Evolutionary conservation across 441 rosid genomes (phyloP), one percentile per base, ranked within the genome.

Genomic region (Omphalea diandra): DNA sequence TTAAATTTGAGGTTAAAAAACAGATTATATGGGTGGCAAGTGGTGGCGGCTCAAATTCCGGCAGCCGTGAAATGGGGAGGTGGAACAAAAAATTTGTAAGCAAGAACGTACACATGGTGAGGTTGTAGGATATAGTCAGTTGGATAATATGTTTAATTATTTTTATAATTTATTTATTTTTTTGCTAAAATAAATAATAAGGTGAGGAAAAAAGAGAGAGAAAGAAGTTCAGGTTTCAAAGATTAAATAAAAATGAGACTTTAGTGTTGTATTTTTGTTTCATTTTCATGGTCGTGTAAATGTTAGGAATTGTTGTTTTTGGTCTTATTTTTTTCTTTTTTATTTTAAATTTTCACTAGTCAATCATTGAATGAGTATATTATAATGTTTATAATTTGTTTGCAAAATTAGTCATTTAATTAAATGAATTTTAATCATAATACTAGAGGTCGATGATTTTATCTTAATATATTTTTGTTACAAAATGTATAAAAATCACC

Each of bases 161-260:
- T 74, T 75, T 75, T 64, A 70, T 77, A 76, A 79, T 79, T 83
- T 75, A 74, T 77, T 84, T 77, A 80, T 77, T 80, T 81, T 67
- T 86, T 77, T n/a, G n/a, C 75, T 65, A 67, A n/a, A 73, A 74
- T 73, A 75, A 85, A 78, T 78, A 74, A 81, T 49, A 12, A 43
- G 62, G 67, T n/a, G n/a, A n/a, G 11, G n/a, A n/a, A n/a, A n/a
- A n/a, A n/a, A n/a, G 62, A 55, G 66, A 46, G 31, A 67, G 49
- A 36, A 47, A 67, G 41, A 63, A n/a, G 53, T 69, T 81, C 47
- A 61, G 68, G 11, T 77, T 65, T 65, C 73, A 75, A 50, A 15
- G 49, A 73, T 62, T 65, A 67, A 77, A 76, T 66, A 63, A 52
- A 59, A 62, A 32, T 58, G 49, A 62, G 68, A 75, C 62, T n/a